Conservation (phyloP, 805 yeast species). For the Cyberlindnera euphorbiae region DNA sequence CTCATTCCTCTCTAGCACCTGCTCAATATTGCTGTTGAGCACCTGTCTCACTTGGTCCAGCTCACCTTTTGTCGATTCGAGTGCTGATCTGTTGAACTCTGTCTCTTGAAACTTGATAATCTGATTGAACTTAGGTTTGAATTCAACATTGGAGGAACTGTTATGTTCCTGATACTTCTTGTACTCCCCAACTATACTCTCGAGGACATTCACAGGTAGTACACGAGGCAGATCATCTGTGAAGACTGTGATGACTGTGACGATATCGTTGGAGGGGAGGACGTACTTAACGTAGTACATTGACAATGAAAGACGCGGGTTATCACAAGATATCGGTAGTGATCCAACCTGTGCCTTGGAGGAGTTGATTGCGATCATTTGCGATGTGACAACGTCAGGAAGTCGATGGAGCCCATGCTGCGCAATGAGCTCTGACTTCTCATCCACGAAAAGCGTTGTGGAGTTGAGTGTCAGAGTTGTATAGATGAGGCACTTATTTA, state of each 20-base stretch:
- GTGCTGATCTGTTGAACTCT: constrained; percentile 30
- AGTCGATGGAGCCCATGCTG: constrained; percentile 40
- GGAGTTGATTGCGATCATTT: constrained; percentile 49
- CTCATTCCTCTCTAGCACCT: constrained; percentile 55
- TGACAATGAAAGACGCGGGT: constrained; percentile 10
- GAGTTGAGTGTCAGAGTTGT: constrained; percentile 50
- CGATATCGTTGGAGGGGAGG: constrained; percentile 20
- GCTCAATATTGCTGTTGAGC: constrained; percentile 59
- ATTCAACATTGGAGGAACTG: constrained; percentile 34
- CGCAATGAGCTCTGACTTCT: constrained; percentile 40
- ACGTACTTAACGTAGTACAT: constrained; percentile 21
- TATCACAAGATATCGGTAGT: constrained; percentile 9
- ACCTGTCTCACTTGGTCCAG: constrained; percentile 50
- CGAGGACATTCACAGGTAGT: constrained; percentile 19
- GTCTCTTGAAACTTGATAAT: constrained; percentile 50
- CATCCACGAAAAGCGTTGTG: constrained; percentile 55
- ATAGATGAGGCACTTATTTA: constrained; percentile 30
- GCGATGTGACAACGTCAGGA: constrained; percentile 49
- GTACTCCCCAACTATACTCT: constrained; percentile 41
- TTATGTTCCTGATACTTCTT: constrained; percentile 30
- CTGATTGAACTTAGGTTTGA: constrained; percentile 51
- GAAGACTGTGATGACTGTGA: constrained; percentile 21
- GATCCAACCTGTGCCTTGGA: constrained; percentile 31
- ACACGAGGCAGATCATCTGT: constrained; percentile 16
- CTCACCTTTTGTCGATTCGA: constrained; percentile 42